Evolutionary conservation across 345 rosid species (phyloP), one percentile per base, ranked within the genome.

Genomic region (Durio zibethinus): DNA sequence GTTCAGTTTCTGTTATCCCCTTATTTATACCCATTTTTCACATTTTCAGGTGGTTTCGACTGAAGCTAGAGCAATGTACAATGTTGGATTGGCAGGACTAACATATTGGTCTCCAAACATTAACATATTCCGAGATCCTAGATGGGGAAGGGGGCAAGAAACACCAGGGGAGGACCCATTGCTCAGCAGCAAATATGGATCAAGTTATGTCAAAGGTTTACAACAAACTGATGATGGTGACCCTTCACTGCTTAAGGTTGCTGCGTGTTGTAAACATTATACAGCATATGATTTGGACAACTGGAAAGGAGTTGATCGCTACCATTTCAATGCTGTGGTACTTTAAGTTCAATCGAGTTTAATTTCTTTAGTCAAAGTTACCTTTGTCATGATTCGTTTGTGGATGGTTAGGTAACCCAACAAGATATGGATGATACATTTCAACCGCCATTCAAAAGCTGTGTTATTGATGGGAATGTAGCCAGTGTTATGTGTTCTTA

Each of bases 401-500:
- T 54, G 76, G 80, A 54, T 27, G 16, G 74, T 72, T 77, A 94
- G 98, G 98, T 94, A 67, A 90, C 92, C 25, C 79, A 92, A 77
- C 98, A 95, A 79, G 99, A 95, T 76, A 3, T 95, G 91, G 93
- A 92, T 76, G 99, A 95, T 74, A 95, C 97, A 3, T 95, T 87
- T 76, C 98, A 93, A 80, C 98, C 98, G 71, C 98, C 99, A 31
- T 95, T 95, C 85, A 89, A 93, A 81, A 95, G 97, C 16, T 93
- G 99, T 74, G 97, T 95, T 5, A 20, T 88, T 47, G 99, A 95
- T 70, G 99, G 99, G 48, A 90, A 95, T 80, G 99, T 93, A 35
- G 97, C 97, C 0, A 93, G 99, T 84, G 97, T 95, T 29, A 95
- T 95, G 99, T 95, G 98, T 76, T 93, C 98, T 25, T 95, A 93